These are phyloP conservation scores for Aeschynomene evenia DNA, from an alignment of 306 rosid species.

Conservation along the genomic window DNA sequence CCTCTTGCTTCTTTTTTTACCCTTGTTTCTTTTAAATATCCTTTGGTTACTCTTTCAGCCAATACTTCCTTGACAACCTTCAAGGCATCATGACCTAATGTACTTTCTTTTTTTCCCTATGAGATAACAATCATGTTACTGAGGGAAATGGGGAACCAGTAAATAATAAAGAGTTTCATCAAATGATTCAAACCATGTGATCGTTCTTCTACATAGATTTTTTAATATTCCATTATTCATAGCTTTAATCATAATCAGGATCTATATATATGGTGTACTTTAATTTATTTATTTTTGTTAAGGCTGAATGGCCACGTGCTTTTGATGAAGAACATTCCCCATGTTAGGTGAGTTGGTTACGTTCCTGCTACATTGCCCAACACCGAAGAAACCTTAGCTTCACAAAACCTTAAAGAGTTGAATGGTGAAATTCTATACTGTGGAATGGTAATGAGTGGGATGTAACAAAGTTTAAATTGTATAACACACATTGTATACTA, in stretches of 20 bases:
- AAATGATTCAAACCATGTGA: conserved; percentile 44
- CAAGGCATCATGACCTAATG: background rate
- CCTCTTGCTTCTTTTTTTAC: conserved; percentile 11
- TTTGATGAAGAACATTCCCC: conserved; percentile 43
- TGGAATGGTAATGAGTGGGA: too few species aligned
- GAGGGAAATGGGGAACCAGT: conserved; percentile 24
- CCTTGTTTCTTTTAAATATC: conserved; percentile 2
- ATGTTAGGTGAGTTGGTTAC: conserved; percentile 23
- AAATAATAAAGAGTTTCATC: conserved; percentile 14
- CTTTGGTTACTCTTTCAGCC: background rate
- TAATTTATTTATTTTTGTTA: conserved; percentile 40
- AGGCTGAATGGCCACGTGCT: conserved; percentile 55
- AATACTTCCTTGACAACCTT: conserved; percentile 1
- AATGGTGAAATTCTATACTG: too few species aligned
- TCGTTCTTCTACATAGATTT: conserved; percentile 7
- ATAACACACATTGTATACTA: too few species aligned
- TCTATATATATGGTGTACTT: too few species aligned
- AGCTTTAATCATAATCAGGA: conserved; percentile 37
- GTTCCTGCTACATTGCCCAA: conserved; percentile 26
- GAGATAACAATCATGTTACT: conserved; percentile 26
- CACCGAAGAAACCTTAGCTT: conserved; percentile 28
- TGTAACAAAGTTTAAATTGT: too few species aligned
- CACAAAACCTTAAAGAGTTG: background rate
- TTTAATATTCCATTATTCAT: background rate
- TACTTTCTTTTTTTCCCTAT: background rate